Evolutionary conservation across 2,329 filamentous ascomycete genomes (phyloP).

Genomic region (Ciborinia camelliae): DNA sequence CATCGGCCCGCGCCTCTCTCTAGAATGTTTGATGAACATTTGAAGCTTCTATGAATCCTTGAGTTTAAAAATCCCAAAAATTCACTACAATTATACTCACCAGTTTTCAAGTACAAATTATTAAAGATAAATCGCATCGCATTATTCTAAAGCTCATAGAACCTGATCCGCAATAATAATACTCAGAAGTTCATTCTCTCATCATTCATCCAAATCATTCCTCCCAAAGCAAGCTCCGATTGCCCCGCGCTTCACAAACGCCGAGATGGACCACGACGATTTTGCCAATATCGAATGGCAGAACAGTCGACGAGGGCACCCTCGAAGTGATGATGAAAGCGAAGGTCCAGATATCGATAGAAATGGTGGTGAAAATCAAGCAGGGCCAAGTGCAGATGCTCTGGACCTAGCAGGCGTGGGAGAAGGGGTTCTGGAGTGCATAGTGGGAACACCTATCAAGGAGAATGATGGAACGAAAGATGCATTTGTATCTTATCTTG

Average conservation of each 20-base stretch:
- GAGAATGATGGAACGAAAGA: conserved; percentile 97
- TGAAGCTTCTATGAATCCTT: conserved; percentile 13
- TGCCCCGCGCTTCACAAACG: conserved; percentile 24
- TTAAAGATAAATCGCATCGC: conserved; percentile 13
- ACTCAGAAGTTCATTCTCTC: background rate
- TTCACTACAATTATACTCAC: conserved; percentile 15
- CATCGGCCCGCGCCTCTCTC: conserved; percentile 13
- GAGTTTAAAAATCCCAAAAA: background rate
- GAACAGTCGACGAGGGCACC: conserved; percentile 51
- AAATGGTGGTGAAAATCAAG: conserved; percentile 29
- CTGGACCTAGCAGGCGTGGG: conserved; percentile 61
- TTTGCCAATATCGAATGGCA: conserved; percentile 82
- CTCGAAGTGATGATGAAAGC: conserved; percentile 40
- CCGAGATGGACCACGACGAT: conserved; percentile 51
- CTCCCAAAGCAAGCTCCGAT: conserved; percentile 5
- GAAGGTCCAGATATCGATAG: conserved; percentile 18
- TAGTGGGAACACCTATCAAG: conserved; percentile 79
- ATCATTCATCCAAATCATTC: background rate
- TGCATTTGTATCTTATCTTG: conserved; percentile 91
- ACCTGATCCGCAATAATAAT: background rate
- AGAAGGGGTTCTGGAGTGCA: conserved; percentile 76
- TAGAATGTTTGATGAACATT: background rate
- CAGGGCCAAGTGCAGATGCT: conserved; percentile 38
- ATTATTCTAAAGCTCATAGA: background rate
- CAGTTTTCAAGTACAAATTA: conserved; percentile 12